These are phyloP conservation scores for Nepenthes mirabilis DNA, from an alignment of 148 eudicot genomes.

Conservation along the genomic window DNA sequence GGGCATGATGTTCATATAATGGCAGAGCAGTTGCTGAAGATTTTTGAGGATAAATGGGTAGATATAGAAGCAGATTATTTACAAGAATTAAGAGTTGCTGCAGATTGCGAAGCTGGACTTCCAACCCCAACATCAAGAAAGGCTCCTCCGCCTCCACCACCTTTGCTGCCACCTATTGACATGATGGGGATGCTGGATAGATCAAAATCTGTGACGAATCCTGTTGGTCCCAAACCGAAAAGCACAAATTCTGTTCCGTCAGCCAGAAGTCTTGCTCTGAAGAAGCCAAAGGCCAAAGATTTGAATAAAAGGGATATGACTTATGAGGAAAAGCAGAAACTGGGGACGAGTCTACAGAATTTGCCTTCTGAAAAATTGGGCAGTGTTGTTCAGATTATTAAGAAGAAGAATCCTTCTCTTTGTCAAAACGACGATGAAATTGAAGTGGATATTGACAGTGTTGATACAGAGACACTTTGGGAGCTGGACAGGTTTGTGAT, in stretches of 20 bases:
- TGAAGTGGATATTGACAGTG: conserved; percentile 85
- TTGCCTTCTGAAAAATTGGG: conserved; percentile 88
- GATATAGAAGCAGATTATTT: conserved; percentile 53
- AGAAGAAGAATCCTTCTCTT: conserved; percentile 70
- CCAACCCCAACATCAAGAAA: conserved; percentile 47
- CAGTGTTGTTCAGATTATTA: conserved; percentile 73
- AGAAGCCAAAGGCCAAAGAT: conserved; percentile 91
- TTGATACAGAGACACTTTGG: conserved; percentile 93
- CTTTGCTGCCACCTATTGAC: conserved; percentile 22
- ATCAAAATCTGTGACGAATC: conserved; percentile 37
- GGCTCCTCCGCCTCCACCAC: conserved; percentile 28
- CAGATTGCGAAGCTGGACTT: conserved; percentile 29
- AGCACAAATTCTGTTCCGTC: conserved; percentile 14
- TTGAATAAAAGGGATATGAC: conserved; percentile 87
- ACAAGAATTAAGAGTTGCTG: conserved; percentile 27
- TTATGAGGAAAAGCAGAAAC: conserved; percentile 79
- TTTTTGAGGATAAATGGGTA: conserved; percentile 83
- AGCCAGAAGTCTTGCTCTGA: conserved; percentile 46
- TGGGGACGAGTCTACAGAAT: conserved; percentile 73
- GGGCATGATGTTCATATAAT: conserved; percentile 83
- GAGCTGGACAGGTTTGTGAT: conserved; percentile 92
- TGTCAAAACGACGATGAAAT: conserved; percentile 85
- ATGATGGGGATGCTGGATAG: conserved; percentile 26
- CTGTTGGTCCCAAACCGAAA: conserved; percentile 25
- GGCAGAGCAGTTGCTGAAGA: conserved; percentile 59